phyloP scores from a whole-genome alignment of 371 early-diverging fungal species.

The Synchytrium microbalum region DNA sequence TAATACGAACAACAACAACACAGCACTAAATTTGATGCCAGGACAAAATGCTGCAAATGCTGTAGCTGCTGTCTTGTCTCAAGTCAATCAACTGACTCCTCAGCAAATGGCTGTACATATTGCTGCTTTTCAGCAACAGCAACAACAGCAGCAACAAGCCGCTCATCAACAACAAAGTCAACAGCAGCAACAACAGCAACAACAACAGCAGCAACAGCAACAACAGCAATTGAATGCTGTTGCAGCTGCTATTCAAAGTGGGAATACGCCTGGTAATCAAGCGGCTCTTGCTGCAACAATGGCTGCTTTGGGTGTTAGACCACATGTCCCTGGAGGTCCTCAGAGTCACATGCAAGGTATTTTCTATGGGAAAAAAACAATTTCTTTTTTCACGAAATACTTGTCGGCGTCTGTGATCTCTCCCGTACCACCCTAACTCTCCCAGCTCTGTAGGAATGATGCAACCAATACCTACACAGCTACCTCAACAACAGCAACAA shows the following conservation, averaged over 20 bases:
- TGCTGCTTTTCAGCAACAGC: constrained; percentile 5
- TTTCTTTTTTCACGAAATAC: too few species aligned
- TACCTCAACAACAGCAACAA: neutral
- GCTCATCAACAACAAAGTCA: neutral
- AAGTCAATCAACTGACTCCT: neutral
- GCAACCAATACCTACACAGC: too few species aligned
- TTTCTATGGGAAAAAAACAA: too few species aligned
- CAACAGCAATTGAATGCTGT: neutral
- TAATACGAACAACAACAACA: too few species aligned
- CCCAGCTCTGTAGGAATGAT: too few species aligned
- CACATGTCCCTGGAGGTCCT: too few species aligned
- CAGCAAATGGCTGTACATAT: neutral
- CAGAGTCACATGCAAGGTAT: too few species aligned
- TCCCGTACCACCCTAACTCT: too few species aligned
- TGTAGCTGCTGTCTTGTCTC: neutral
- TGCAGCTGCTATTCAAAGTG: neutral
- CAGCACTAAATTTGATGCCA: too few species aligned
- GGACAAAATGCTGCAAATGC: neutral
- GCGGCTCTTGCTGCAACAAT: neutral
- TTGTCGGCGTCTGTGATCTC: too few species aligned
- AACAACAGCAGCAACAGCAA: neutral
- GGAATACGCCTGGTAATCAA: neutral
- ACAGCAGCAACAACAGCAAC: neutral
- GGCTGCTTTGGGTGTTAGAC: neutral
- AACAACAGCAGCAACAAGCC: constrained; percentile 13